A percentile compares a stretch with the other conserved stretches of the same genome.
phyloP scores from a whole-genome alignment of 176 grass and related monocot species.

The Ensete ventricosum region DNA sequence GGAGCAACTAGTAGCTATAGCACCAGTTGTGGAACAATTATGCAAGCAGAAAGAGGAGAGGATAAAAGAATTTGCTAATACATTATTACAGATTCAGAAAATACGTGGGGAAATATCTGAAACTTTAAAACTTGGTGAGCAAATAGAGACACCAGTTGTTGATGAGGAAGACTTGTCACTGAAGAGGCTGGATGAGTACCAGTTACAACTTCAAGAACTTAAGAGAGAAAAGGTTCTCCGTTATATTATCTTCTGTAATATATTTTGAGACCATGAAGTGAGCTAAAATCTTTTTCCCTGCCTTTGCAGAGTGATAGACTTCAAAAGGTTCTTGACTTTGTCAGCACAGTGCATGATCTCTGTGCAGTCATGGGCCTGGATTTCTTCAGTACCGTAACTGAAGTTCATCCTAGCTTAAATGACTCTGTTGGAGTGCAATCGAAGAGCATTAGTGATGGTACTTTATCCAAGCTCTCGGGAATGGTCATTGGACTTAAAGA shows the following conservation, averaged over 20 bases:
- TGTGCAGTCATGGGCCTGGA: constrained; percentile 94
- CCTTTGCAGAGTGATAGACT: constrained; percentile 62
- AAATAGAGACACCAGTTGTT: constrained; percentile 56
- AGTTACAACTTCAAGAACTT: constrained; percentile 78
- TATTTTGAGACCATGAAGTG: background rate
- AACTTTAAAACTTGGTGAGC: constrained; percentile 53
- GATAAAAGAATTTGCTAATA: constrained; percentile 58
- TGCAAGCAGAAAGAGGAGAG: constrained; percentile 81
- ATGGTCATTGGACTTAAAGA: constrained; percentile 76
- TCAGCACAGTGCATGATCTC: constrained; percentile 79
- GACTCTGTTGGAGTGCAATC: constrained; percentile 55
- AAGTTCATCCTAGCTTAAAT: constrained; percentile 88
- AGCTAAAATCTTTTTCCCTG: background rate
- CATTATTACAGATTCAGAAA: constrained; percentile 80
- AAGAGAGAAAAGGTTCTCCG: constrained; percentile 89
- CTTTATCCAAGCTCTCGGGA: constrained; percentile 76
- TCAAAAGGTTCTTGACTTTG: constrained; percentile 89
- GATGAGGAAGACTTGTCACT: constrained; percentile 83
- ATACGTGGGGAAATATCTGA: constrained; percentile 90
- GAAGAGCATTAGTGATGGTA: constrained; percentile 88
- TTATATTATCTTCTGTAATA: background rate
- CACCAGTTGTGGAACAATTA: constrained; percentile 72
- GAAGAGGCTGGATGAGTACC: constrained; percentile 76
- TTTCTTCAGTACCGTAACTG: constrained; percentile 73
- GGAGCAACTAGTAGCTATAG: constrained; percentile 79